Percentiles rank a stretch among this genome's conserved stretches.
Conservation (phyloP, 2,329 filamentous ascomycete species). For the Cladosporium velox region DNA sequence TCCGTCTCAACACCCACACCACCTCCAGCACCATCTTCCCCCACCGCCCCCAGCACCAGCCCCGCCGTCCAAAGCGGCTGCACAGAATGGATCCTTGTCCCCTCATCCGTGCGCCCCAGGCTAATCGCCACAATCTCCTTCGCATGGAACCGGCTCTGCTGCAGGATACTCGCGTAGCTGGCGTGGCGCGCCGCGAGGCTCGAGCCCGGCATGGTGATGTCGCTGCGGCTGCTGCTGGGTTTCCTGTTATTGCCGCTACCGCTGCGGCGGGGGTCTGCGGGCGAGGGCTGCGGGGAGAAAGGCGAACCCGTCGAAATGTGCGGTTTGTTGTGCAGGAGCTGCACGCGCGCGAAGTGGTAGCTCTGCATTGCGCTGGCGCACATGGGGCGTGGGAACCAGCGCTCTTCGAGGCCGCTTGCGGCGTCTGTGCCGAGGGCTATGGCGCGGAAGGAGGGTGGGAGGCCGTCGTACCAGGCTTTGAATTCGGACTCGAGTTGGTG, state of each 20-base stretch:
- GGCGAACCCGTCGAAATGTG: constrained; percentile 51
- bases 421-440: constrained; percentile 49
- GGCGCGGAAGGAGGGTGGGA: constrained; percentile 62
- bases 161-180: constrained; percentile 59
- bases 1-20: constrained; percentile 30
- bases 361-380: constrained; percentile 67
- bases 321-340: constrained; percentile 62
- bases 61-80: constrained; percentile 65
- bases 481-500: constrained; percentile 58
- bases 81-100: constrained; percentile 59
- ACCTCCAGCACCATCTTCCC: constrained; percentile 21
- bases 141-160: constrained; percentile 58
- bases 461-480: constrained; percentile 59
- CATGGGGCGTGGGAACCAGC: constrained; percentile 65
- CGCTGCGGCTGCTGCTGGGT: background rate
- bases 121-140: constrained; percentile 64
- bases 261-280: background rate
- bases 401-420: constrained; percentile 44
- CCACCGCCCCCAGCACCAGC: constrained; percentile 56
- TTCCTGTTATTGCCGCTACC: background rate
- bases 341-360: constrained; percentile 65
- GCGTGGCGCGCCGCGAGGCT: constrained; percentile 57
- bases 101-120: constrained; percentile 54
- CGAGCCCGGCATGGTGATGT: constrained; percentile 29
- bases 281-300: background rate